phyloP scores from a whole-genome alignment of 768 basidiomycete genomes.

The Boletellus sp. region DNA sequence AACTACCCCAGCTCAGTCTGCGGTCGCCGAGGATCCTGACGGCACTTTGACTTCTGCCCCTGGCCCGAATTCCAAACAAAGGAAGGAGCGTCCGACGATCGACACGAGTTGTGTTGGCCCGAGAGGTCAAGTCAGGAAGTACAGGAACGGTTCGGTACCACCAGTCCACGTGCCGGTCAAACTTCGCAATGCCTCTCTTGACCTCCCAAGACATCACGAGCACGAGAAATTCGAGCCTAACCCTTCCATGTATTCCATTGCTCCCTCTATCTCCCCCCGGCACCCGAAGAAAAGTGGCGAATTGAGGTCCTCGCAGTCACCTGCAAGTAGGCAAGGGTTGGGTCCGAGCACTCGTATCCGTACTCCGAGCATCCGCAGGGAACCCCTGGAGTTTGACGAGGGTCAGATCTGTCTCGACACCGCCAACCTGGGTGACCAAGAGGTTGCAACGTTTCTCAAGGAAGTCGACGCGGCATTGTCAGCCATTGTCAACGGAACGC shows the following conservation, averaged over 20 bases:
- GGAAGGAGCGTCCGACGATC: constrained; percentile 31
- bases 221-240: constrained; percentile 25
- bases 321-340: constrained; percentile 27
- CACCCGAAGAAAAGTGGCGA: constrained; percentile 22
- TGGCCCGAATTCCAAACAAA: constrained; percentile 18
- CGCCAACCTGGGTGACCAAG: constrained; percentile 28
- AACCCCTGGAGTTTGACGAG: constrained; percentile 28
- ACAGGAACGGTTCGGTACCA: constrained; percentile 31
- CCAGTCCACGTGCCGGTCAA: constrained; percentile 29
- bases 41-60: constrained; percentile 12
- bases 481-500: constrained; percentile 22
- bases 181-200: constrained; percentile 29
- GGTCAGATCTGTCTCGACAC: constrained; percentile 31
- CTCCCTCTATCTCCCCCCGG: constrained; percentile 26
- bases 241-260: constrained; percentile 31
- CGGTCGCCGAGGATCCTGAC: constrained; percentile 14
- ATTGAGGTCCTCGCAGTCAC: constrained; percentile 21
- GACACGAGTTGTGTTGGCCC: constrained; percentile 32
- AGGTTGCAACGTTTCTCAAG: constrained; percentile 30
- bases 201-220: constrained; percentile 26
- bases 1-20: constrained; percentile 28
- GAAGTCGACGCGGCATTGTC: constrained; percentile 30
- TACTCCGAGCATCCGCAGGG: constrained; percentile 29
- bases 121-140: constrained; percentile 29
- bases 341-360: constrained; percentile 14